Conservation (phyloP, 1,139 yeast genomes). For the Ogataea hybrid region DNA sequence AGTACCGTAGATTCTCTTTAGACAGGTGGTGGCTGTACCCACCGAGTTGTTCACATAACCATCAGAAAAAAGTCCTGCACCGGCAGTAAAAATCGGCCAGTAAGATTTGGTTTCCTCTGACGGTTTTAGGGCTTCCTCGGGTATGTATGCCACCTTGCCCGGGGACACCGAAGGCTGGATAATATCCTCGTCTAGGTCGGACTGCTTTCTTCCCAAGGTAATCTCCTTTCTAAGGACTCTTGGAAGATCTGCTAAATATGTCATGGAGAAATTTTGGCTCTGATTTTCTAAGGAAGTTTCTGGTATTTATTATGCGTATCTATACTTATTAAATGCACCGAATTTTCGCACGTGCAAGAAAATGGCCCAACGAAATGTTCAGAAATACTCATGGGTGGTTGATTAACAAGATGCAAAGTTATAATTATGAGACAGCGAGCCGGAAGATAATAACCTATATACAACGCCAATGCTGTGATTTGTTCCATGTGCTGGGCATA, state of each 20-base stretch:
- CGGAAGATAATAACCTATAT: too few relatives aligned
- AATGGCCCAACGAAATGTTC: not conserved
- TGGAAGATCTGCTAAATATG: constrained; percentile 50
- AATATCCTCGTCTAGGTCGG: constrained; percentile 18
- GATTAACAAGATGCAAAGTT: too few relatives aligned
- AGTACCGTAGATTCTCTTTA: constrained; percentile 58
- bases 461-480: too few relatives aligned
- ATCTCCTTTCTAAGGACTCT: constrained; percentile 41
- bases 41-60: constrained; percentile 88
- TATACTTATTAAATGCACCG: not conserved
- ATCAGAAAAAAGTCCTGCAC: constrained; percentile 89
- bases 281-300: not conserved
- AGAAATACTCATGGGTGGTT: not conserved
- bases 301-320: not conserved
- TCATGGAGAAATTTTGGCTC: constrained; percentile 32
- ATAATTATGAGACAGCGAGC: too few relatives aligned
- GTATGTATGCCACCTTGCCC: constrained; percentile 20
- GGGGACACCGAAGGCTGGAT: constrained; percentile 19
- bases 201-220: constrained; percentile 35
- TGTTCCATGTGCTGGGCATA: too few relatives aligned
- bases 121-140: constrained; percentile 28
- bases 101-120: constrained; percentile 23
- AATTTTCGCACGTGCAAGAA: constrained; percentile 4
- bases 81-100: constrained; percentile 84
- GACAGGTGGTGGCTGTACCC: constrained; percentile 70